Evolutionary conservation across 768 basidiomycete species (phyloP).

Genomic region (Hygrocybe punicea): DNA sequence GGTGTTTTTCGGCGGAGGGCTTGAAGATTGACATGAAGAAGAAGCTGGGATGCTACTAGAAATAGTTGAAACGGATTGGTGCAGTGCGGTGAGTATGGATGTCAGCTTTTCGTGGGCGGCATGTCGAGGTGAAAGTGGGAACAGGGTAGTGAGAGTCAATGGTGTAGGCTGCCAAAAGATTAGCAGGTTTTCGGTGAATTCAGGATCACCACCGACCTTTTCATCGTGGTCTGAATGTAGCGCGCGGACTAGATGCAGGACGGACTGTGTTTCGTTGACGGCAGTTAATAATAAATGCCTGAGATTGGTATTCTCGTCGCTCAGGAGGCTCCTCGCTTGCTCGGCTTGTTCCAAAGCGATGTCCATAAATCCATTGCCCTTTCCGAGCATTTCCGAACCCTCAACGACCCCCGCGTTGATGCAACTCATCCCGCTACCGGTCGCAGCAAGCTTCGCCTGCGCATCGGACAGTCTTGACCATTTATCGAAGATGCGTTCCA

Average conservation of each 20-base stretch:
- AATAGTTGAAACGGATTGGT: conserved; percentile 31
- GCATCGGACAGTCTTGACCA: conserved; percentile 70
- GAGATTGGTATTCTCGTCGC: conserved; percentile 62
- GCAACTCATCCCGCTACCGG: conserved; percentile 48
- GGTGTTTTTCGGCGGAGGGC: conserved; percentile 14
- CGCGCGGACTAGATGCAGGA: conserved; percentile 46
- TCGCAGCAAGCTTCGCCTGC: conserved; percentile 55
- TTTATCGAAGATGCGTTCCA: conserved; percentile 69
- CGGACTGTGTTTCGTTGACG: conserved; percentile 61
- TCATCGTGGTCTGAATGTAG: conserved; percentile 38
- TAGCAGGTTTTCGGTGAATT: conserved; percentile 3
- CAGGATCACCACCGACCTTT: conserved; percentile 39
- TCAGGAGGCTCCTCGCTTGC: conserved; percentile 54
- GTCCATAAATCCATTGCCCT: conserved; percentile 57
- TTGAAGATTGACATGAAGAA: conserved; percentile 9
- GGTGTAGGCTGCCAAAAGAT: conserved; percentile 37
- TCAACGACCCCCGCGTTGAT: conserved; percentile 50
- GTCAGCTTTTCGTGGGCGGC: conserved; percentile 48
- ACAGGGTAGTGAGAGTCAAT: conserved; percentile 48
- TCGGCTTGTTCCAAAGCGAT: conserved; percentile 72
- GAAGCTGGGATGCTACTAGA: conserved; percentile 19
- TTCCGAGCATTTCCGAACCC: conserved; percentile 45
- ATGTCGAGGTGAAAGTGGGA: conserved; percentile 51
- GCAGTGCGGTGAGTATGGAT: conserved; percentile 43
- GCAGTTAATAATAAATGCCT: conserved; percentile 57